Base-by-base conservation (phyloP, 805 yeast species). In the Hanseniaspora clermontiae region DNA sequence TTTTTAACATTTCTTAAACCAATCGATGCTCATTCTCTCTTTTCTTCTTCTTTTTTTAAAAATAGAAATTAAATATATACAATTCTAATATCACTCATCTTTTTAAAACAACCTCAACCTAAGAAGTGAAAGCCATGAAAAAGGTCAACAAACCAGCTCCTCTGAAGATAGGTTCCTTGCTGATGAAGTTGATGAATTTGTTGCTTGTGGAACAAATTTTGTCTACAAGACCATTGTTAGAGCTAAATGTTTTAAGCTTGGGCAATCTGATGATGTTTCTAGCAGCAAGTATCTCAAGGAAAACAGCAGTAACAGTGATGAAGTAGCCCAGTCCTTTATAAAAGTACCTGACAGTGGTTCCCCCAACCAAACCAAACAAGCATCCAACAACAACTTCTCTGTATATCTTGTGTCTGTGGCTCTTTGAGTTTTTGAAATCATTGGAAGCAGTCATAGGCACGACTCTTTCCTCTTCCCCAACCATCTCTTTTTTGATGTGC, bases 351-450 rank as follows among this genome's bases (percentile, higher is more conserved):
- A 55, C 42, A 12, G 46, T 38, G 12, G 38, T 38, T 10, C 58
- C 58, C 9, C 50, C 48, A 10, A 55, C 43, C 27, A 49, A 38
- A 3, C 58, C 58, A 9, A 55, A 38, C 34, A 55, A 24, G 12
- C 50, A 32, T 1, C 58, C 58, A 19, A 51, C 46, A 17, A 51
- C 51, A 24, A 55, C 32, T 39, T 55, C 47, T 37, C 58, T 55
- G 27, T 55, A 55, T 9, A 55, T n/a, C 27, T 29, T 20, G 42
- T 49, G 51, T 49, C 58, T 55, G 17, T 37, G 32, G 11, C 24
- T 37, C 36, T 36, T 31, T 14, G 36, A 24, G 34, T 15, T 43
- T 29, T 11, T 31, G 20, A 32, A n/a, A 9, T 24, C 45, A 12
- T 36, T 19, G 3, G 47, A 20, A 17, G 37, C 27, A 11, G 24